Evolutionary conservation across 2,329 filamentous ascomycete species (phyloP).

Genomic region (Orbilia javanica): DNA sequence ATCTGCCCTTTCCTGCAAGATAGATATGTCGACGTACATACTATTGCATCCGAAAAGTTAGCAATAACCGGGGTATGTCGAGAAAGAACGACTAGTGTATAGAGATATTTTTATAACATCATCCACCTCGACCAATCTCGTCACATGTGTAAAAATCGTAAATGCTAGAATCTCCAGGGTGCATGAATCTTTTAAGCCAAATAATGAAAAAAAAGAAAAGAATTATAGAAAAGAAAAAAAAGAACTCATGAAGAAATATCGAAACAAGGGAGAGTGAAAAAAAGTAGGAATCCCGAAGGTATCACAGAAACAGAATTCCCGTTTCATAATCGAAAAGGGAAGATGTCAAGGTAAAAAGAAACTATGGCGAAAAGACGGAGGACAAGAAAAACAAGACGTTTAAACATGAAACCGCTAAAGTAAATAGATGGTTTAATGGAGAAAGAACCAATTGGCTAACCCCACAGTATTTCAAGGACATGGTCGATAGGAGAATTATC

Average conservation of each 20-base stretch:
- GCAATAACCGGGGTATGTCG: conserved; percentile 22
- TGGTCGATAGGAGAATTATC: conserved; percentile 58
- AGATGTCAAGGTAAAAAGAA: conserved; percentile 28
- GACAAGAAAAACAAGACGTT: conserved; percentile 24
- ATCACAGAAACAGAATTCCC: conserved; percentile 63
- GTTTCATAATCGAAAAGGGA: conserved; percentile 64
- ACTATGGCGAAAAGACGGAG: conserved; percentile 13
- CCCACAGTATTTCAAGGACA: conserved; percentile 51
- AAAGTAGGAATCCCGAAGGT: conserved; percentile 60
- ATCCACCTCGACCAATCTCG: conserved; percentile 25
- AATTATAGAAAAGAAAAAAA: conserved; percentile 59
- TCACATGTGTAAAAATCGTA: conserved; percentile 12
- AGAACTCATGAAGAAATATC: conserved; percentile 58
- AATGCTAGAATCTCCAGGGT: background rate
- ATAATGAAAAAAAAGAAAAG: conserved; percentile 61
- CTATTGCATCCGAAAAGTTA: conserved; percentile 36
- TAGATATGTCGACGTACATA: conserved; percentile 42
- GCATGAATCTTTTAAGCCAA: conserved; percentile 48
- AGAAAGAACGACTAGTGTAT: conserved; percentile 23
- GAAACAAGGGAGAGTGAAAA: too few species aligned
- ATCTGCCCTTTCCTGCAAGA: conserved; percentile 25
- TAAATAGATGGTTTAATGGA: conserved; percentile 30
- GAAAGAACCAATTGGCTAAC: conserved; percentile 42
- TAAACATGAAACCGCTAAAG: conserved; percentile 58
- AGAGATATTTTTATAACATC: conserved; percentile 28